Conservation (phyloP, 2,329 filamentous ascomycete genomes). For the Colletotrichum simmondsii region DNA sequence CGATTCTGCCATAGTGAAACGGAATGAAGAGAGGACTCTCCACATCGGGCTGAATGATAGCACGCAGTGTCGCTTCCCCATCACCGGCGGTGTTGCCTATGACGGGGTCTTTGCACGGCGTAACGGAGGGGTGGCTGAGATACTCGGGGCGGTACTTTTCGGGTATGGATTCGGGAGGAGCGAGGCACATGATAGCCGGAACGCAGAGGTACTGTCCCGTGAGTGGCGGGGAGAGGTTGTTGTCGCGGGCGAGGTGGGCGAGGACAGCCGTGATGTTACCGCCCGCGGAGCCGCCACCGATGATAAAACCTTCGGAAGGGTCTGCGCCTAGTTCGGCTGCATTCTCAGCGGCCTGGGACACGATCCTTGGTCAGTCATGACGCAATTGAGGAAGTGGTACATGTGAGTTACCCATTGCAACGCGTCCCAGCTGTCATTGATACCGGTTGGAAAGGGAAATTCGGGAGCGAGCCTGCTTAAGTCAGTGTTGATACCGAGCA, state of each 20-base stretch:
- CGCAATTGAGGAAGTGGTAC: background rate
- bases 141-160: conserved; percentile 25
- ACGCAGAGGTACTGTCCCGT: conserved; percentile 46
- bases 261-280: conserved; percentile 61
- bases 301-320: conserved; percentile 55
- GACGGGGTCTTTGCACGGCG: conserved; percentile 5
- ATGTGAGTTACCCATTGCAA: conserved; percentile 39
- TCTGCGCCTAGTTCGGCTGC: conserved; percentile 48
- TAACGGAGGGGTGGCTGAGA: conserved; percentile 15
- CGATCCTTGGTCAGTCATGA: background rate
- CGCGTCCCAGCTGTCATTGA: conserved; percentile 58
- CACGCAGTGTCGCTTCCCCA: background rate
- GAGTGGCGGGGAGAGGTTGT: conserved; percentile 50
- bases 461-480: conserved; percentile 55
- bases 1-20: conserved; percentile 4
- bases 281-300: conserved; percentile 62
- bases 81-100: background rate
- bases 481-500: background rate
- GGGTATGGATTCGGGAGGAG: conserved; percentile 9
- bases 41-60: conserved; percentile 18
- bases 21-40: conserved; percentile 29
- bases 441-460: conserved; percentile 55
- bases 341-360: background rate
- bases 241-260: conserved; percentile 51
- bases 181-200: conserved; percentile 15